These are phyloP conservation scores for Brachypodium distachyon DNA, from an alignment of 202 grass and related monocot species.

Conservation along the genomic window DNA sequence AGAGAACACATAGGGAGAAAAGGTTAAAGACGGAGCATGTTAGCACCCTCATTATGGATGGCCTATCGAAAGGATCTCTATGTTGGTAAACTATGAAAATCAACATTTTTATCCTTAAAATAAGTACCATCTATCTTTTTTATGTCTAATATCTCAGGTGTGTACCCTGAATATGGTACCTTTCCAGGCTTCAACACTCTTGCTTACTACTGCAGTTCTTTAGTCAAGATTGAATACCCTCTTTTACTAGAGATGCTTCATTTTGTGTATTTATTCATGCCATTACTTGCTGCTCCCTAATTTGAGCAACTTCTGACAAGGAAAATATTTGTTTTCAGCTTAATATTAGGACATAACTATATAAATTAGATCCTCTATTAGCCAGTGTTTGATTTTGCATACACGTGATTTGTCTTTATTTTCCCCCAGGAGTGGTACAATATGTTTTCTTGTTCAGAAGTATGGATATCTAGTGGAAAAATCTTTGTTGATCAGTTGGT, in stretches of 20 bases:
- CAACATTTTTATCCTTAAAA: conserved; percentile 7
- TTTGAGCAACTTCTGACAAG: neutral
- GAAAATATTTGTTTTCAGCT: neutral
- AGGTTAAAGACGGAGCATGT: conserved; percentile 61
- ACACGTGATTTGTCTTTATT: neutral
- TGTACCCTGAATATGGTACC: conserved; percentile 1
- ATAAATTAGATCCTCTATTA: neutral
- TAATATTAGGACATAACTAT: neutral
- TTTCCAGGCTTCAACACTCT: conserved; percentile 1
- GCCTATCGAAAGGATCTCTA: conserved; percentile 61
- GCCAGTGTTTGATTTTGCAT: neutral
- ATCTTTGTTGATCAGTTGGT: conserved; percentile 63
- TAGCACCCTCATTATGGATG: conserved; percentile 44
- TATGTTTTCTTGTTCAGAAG: conserved; percentile 68
- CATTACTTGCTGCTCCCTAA: conserved; percentile 3
- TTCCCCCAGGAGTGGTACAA: conserved; percentile 48
- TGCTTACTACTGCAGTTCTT: neutral
- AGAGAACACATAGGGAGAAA: conserved; percentile 47
- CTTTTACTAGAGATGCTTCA: neutral
- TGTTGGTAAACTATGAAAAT: conserved; percentile 46
- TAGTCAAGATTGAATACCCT: neutral
- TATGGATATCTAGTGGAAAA: conserved; percentile 66
- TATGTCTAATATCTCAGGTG: neutral
- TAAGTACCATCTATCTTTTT: neutral
- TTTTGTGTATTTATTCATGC: conserved; percentile 13